These are phyloP conservation scores for Talaromyces nanjingensis DNA, from an alignment of 495 filamentous ascomycete genomes.

Conservation along the genomic window DNA sequence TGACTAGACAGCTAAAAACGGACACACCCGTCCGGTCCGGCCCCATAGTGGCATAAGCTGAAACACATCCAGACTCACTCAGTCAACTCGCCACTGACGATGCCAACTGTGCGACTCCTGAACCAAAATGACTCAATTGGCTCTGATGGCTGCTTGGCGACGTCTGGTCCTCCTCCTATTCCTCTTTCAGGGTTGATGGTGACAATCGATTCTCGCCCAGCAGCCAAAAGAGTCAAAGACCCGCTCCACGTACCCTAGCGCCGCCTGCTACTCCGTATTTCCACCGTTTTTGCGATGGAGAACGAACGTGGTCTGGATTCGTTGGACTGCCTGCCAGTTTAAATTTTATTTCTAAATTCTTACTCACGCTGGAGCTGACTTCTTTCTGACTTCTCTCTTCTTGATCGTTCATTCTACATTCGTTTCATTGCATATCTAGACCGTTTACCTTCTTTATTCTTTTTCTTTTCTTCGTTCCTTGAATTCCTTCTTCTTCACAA, in stretches of 20 bases:
- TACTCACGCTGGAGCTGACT: neutral
- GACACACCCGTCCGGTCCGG: neutral
- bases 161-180: no score
- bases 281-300: neutral
- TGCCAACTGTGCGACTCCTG: neutral
- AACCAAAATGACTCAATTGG: neutral
- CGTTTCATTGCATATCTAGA: neutral
- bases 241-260: neutral
- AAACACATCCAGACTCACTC: neutral
- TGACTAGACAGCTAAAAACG: neutral
- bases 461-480: neutral
- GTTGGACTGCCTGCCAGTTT: neutral
- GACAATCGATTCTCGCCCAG: neutral
- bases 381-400: neutral
- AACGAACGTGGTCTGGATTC: neutral
- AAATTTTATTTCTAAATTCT: neutral
- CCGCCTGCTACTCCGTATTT: neutral
- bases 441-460: neutral
- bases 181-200: neutral
- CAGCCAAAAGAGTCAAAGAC: neutral
- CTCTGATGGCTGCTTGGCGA: neutral
- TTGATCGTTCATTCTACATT: neutral
- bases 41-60: neutral
- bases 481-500: neutral
- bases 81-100: no score